Evolutionary conservation across 2,329 filamentous ascomycete genomes (phyloP), one percentile per base, ranked within the genome.

Genomic region (Knoxdaviesia capensis): DNA sequence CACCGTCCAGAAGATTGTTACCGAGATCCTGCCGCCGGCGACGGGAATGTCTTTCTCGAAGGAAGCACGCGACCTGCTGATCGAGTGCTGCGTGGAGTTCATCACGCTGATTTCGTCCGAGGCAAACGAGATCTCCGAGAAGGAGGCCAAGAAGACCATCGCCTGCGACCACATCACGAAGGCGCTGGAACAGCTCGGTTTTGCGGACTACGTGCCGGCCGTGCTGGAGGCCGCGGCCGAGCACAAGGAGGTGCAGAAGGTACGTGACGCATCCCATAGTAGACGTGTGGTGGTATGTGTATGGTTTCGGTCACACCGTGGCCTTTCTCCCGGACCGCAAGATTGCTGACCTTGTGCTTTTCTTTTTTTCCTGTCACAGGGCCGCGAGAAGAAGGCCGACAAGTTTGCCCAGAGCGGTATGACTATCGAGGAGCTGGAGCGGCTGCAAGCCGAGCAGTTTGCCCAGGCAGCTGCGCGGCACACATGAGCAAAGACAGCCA

Each of bases 21-120:
- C 80, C 45, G 90, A 98, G 59, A 94, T 98, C 53, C 71, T 98
- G 1, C 77, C 85, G 2, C 64, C 80, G 0, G 74, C 80, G 40
- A 62, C 59, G 9, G 84, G 85, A 41, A 73, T 93, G 47, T 79
- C 82, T 2, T 96, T 96, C 56, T 84, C 87, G 37, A 94, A 94
- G 58, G 90, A 98, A 53, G 87, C 88, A 8, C 80, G 90, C 46
- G 90, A 98, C 55, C 69, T 96, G 3, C 69, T 98, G 41, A 98
- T 98, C 53, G 90, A 96, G 65, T 96, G 90, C 64, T 98, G 90
- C 55, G 88, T 98, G 54, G 90, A 98, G 60, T 98, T 98, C 60
- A 94, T 98, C 59, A 96, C 90, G 11, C 74, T 98, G 53, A 82
- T 98, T 51, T 94, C 87, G n/a, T 93, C 85, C 39, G 88, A 98